phyloP scores from a whole-genome alignment of 73 alveolate species.

The Paramecium pentaurelia region DNA sequence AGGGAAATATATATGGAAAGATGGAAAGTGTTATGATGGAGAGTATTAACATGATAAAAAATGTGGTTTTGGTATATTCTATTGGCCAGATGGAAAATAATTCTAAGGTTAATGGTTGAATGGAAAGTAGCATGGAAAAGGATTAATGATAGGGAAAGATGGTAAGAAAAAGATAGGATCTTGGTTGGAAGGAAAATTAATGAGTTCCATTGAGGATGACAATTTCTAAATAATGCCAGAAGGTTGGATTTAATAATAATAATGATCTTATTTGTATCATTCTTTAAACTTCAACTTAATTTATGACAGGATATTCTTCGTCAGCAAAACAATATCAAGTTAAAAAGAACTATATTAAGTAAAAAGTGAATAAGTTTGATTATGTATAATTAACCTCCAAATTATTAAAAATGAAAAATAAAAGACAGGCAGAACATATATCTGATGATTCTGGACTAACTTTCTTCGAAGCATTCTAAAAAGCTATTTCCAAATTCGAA shows the following conservation, averaged over 20 bases:
- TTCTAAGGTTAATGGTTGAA: slow-evolving; percentile 71
- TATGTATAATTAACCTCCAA: neutral
- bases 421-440: neutral
- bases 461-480: slow-evolving; percentile 10
- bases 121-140: slow-evolving; percentile 78
- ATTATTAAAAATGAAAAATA: neutral
- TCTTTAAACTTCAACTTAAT: neutral
- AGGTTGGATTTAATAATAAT: slow-evolving; percentile 8
- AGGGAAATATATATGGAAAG: slow-evolving; percentile 73
- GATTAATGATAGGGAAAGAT: slow-evolving; percentile 48
- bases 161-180: slow-evolving; percentile 54
- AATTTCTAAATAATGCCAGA: neutral
- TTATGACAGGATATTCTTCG: neutral
- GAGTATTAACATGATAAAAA: slow-evolving; percentile 67
- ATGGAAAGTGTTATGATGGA: slow-evolving; percentile 78
- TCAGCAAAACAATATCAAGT: neutral
- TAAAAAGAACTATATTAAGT: neutral
- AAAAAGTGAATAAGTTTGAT: neutral
- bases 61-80: slow-evolving; percentile 74
- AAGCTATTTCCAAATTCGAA: neutral
- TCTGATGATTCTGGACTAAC: slow-evolving; percentile 13
- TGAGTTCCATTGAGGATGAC: neutral
- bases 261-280: neutral
- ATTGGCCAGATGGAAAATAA: slow-evolving; percentile 69
- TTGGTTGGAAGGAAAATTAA: slow-evolving; percentile 65